These are phyloP conservation scores for Cyberlindnera lachancei DNA, from an alignment of 805 yeast genomes.

Conservation along the genomic window DNA sequence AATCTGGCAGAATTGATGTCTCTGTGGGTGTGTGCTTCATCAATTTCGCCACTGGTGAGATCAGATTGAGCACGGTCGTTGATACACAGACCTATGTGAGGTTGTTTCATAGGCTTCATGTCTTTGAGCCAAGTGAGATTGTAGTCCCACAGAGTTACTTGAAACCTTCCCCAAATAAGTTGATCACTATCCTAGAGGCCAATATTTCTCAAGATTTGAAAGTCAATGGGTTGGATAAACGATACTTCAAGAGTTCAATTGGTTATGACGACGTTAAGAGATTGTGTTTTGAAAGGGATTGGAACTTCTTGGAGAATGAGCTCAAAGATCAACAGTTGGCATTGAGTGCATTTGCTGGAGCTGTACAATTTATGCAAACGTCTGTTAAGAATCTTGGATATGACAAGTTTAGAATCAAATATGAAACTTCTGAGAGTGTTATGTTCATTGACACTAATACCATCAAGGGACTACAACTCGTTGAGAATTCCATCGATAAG, in stretches of 20 bases:
- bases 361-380: slow-evolving; percentile 21
- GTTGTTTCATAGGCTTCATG: slow-evolving; percentile 33
- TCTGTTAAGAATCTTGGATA: slow-evolving; percentile 12
- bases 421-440: slow-evolving; percentile 31
- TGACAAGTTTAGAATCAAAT: slow-evolving; percentile 29
- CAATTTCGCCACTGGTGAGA: slow-evolving; percentile 30
- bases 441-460: slow-evolving; percentile 37
- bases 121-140: slow-evolving; percentile 29
- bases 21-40: slow-evolving; percentile 35
- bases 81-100: slow-evolving; percentile 41
- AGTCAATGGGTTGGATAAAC: slow-evolving; percentile 21
- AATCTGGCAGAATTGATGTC: slow-evolving; percentile 19
- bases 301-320: slow-evolving; percentile 17
- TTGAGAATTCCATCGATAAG: slow-evolving; percentile 25
- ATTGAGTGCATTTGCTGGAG: slow-evolving; percentile 28
- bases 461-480: slow-evolving; percentile 30
- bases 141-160: slow-evolving; percentile 26
- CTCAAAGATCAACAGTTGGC: slow-evolving; percentile 25
- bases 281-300: slow-evolving; percentile 16
- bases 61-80: slow-evolving; percentile 29
- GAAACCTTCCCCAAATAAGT: slow-evolving; percentile 23
- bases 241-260: slow-evolving; percentile 19
- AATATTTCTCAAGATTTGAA: slow-evolving; percentile 22
- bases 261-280: slow-evolving; percentile 20
- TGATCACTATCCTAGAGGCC: slow-evolving; percentile 29